Percentiles rank a stretch among this genome's conserved stretches.
phyloP scores from a whole-genome alignment of 805 yeast genomes.

The Priceomyces medius region DNA sequence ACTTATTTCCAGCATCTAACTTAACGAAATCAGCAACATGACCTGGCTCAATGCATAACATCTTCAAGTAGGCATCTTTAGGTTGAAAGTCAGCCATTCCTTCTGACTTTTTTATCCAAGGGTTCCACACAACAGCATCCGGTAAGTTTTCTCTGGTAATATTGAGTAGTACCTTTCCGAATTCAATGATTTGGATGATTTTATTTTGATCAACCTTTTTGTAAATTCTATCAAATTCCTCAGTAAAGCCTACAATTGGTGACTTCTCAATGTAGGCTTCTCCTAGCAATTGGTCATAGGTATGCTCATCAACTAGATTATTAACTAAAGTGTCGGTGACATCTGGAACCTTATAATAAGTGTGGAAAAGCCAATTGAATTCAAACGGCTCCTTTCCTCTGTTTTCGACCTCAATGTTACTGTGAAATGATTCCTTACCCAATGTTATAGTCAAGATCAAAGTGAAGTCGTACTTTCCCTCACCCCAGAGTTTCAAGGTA shows the following conservation, averaged over 20 bases:
- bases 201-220: slow-evolving; percentile 55
- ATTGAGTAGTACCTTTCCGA: slow-evolving; percentile 69
- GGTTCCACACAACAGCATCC: slow-evolving; percentile 92
- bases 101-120: slow-evolving; percentile 82
- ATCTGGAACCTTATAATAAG: slow-evolving; percentile 75
- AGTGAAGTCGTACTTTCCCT: slow-evolving; percentile 64
- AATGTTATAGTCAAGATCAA: slow-evolving; percentile 68
- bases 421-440: slow-evolving; percentile 55
- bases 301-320: slow-evolving; percentile 69
- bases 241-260: slow-evolving; percentile 70
- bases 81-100: slow-evolving; percentile 90
- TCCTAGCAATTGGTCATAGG: slow-evolving; percentile 73
- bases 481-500: slow-evolving; percentile 54
- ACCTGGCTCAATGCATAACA: slow-evolving; percentile 97
- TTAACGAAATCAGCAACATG: slow-evolving; percentile 66
- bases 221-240: slow-evolving; percentile 86
- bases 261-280: slow-evolving; percentile 65
- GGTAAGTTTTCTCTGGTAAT: slow-evolving; percentile 63
- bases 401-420: slow-evolving; percentile 75
- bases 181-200: slow-evolving; percentile 63
- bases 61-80: slow-evolving; percentile 73
- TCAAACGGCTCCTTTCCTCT: slow-evolving; percentile 64
- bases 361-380: slow-evolving; percentile 94
- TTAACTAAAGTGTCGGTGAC: slow-evolving; percentile 74
- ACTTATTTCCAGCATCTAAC: slow-evolving; percentile 67